Conservation (phyloP, 805 yeast genomes). For the Hermanozyma aechmeae region DNA sequence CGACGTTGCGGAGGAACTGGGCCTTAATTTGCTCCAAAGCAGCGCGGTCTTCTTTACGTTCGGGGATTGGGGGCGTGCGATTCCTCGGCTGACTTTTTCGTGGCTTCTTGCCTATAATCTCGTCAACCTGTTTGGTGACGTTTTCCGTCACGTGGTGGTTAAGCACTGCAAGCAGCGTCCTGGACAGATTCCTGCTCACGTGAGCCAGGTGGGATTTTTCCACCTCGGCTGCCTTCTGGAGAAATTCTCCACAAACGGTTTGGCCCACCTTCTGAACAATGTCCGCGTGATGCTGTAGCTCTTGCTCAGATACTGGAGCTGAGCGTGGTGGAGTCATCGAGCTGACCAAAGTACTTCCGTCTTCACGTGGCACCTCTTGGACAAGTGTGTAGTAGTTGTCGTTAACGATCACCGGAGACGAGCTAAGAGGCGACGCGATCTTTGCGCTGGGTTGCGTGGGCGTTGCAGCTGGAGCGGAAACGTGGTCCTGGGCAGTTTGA, state of each 20-base stretch:
- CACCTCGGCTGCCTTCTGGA: conserved; percentile 23
- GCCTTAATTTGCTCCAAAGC: conserved; percentile 13
- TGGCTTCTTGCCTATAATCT: conserved; percentile 3
- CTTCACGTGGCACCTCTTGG: too few species aligned
- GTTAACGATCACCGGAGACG: too few species aligned
- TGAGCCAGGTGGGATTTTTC: conserved; percentile 9
- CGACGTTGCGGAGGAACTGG: conserved; percentile 18
- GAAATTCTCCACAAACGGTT: conserved; percentile 22
- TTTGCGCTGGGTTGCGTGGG: too few species aligned
- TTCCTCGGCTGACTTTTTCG: conserved; percentile 1
- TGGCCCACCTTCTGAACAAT: conserved; percentile 26
- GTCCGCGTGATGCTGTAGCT: too few species aligned
- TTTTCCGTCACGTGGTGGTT: conserved; percentile 21
- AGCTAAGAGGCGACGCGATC: too few species aligned
- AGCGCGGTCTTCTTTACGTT: conserved; percentile 2
- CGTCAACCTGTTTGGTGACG: conserved; percentile 20
- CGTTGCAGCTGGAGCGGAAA: too few species aligned
- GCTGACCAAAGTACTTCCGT: too few species aligned
- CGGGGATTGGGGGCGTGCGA: conserved; percentile 1
- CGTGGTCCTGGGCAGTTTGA: too few species aligned
- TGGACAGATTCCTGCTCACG: conserved; percentile 2
- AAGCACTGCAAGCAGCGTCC: conserved; percentile 4
- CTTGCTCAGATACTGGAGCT: too few species aligned
- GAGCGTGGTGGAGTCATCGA: too few species aligned
- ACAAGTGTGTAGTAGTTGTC: too few species aligned